Evolutionary conservation across 352 stramenopile species (phyloP).

Genomic region (Pythium coloratum): DNA sequence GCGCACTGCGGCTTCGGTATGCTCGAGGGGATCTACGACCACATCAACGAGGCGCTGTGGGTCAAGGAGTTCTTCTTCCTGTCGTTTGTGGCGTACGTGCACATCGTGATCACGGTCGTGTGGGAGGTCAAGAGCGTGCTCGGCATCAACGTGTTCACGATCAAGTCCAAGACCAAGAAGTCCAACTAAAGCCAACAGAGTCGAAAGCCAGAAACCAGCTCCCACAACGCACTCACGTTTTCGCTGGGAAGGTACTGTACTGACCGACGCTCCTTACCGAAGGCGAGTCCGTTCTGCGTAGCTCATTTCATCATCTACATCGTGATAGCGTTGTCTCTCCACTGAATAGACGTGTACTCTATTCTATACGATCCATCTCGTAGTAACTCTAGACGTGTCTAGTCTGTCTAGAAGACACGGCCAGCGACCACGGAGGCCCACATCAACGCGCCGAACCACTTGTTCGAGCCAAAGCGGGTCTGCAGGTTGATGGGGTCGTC

Average conservation of each 20-base stretch:
- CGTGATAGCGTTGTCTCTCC: neutral
- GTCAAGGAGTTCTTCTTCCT: conserved; percentile 90
- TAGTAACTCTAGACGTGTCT: neutral
- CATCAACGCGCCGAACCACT: conserved; percentile 84
- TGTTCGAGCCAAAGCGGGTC: conserved; percentile 94
- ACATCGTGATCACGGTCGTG: conserved; percentile 87
- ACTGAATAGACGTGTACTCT: conserved; percentile 14
- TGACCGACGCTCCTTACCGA: conserved; percentile 13
- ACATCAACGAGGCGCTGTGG: conserved; percentile 79
- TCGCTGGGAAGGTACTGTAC: conserved; percentile 15
- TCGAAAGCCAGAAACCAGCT: neutral
- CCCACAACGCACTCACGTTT: conserved; percentile 9
- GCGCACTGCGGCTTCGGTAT: conserved; percentile 82
- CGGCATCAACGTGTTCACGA: conserved; percentile 80
- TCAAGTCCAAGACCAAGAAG: conserved; percentile 38
- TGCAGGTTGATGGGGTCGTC: conserved; percentile 93
- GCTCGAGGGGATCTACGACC: conserved; percentile 79
- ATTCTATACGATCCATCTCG: conserved; percentile 10
- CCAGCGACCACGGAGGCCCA: conserved; percentile 80
- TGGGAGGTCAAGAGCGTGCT: conserved; percentile 88
- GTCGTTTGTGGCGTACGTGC: conserved; percentile 78
- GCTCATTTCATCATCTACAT: conserved; percentile 2
- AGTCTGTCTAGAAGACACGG: conserved; percentile 50
- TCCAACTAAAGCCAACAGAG: conserved; percentile 3
- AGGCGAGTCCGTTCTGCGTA: conserved; percentile 25